Base-by-base conservation (phyloP, 2,329 filamentous ascomycete species). In the Paramyrothecium roridum region DNA sequence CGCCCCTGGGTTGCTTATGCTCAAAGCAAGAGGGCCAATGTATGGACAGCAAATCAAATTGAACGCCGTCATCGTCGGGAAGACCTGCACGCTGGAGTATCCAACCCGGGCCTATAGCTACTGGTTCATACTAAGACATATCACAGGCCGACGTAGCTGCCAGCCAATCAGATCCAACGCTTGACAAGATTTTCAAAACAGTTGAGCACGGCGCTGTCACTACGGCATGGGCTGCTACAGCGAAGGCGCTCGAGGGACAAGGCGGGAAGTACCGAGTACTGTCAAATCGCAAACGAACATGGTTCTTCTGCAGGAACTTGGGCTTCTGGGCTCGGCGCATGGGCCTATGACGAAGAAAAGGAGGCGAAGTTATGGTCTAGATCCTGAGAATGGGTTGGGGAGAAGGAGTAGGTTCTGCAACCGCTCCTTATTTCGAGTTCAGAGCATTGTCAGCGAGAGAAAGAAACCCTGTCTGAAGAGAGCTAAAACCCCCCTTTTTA, bases 11-110 rank as follows among this genome's bases (percentile, higher is more conserved):
- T 56, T 2, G 69, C 74, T 1, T 83, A 83, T 59, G 74, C 69
- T 0, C 73, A 79, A 57, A 66, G 69, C 52, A 83, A 83, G 61
- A 72, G 73, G 1, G 78, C 80, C 16, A 80, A 78, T 58, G 72
- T 81, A 26, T 77, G 72, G 57, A 74, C 78, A 58, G 74, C 79
- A 12, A 79, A 77, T 58, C 71, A 79, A 56, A 70, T 82, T 30
- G 78, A 81, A 37, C 71, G 78, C 4, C 70, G 70, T 1, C 81
- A 79, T 59, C 75, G 73, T 4, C 40, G 62, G 2, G 57, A 63
- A 7, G 72, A 74, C 30, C 56, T 81, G 1, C 76, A 78, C 52
- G 76, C 70, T n/a, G n/a, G n/a, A n/a, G n/a, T n/a, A n/a, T n/a
- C n/a, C n/a, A n/a, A n/a, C n/a, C n/a, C n/a, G n/a, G n/a, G n/a